Base-by-base conservation (phyloP, 2,329 filamentous ascomycete species). In the Phaeosphaeriaceae sp. region DNA sequence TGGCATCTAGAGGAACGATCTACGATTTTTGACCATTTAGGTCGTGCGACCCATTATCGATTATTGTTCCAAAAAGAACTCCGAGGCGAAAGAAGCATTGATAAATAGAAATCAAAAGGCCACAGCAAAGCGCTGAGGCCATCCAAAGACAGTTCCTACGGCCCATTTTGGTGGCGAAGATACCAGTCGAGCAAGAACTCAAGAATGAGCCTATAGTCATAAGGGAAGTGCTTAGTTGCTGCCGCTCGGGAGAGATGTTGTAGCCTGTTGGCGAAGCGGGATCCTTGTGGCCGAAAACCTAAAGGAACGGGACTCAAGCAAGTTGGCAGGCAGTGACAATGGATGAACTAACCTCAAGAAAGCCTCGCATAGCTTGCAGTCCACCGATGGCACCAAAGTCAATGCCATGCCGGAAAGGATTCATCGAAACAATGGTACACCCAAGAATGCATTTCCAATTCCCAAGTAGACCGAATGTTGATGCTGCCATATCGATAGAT, bases 331-430 rank as follows among this genome's bases (percentile, higher is more conserved):
- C 11, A 4, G 2, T 17, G 11, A 18, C 33, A 12, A 7, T 33
- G 13, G 11, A 33, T 26, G 23, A 5, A n/a, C 65, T 13, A 54
- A 76, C 76, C 63, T 75, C 65, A 4, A 81, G 71, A 41, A 81
- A 81, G 12, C 78, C 79, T 2, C 70, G 63, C 79, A 81, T 81
- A 50, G 79, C 79, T 62, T 81, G 79, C 1, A 81, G 58, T 32
- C 79, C 78, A 20, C 77, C 77, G 41, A 81, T 81, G 17, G 80
- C 65, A 17, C 79, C 78, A 56, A 81, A 82, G 53, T 82, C 78
- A 35, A 79, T 67, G 21, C 79, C 79, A 61, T 82, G 81, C 50
- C 81, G 79, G 52, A 82, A 81, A 0, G 79, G 78, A 17, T 75
- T 78, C 64, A 81, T 74, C 3, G 77, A 76, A 13, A 81, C 73